Evolutionary conservation across 2,329 filamentous ascomycete genomes (phyloP), one percentile per base, ranked within the genome.

Genomic region (Alternaria arborescens): DNA sequence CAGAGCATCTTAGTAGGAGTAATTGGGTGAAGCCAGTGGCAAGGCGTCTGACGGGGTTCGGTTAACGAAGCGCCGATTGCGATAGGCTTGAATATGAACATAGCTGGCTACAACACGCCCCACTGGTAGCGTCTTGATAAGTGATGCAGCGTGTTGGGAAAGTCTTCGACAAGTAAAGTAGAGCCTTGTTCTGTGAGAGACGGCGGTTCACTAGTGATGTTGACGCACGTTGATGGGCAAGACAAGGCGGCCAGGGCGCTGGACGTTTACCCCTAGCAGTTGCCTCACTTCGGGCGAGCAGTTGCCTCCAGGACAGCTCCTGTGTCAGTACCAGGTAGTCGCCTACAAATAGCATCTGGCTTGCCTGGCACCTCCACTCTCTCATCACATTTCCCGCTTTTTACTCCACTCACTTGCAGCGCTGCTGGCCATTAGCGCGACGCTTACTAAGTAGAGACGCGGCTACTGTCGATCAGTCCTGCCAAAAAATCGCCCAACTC

Each of bases 391-490:
- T 51, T 51, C 42, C 51, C 40, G 51, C 58, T 51, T 57, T 57
- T 43, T 55, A 60, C 66, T 63, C 69, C 69, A 71, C 68, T 67
- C 58, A 62, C 62, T 60, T 70, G 64, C 70, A 61, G 62, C 65
- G 55, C 60, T 52, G 60, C 53, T 64, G 47, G 40, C 44, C 38
- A 24, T 52, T 74, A 74, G 74, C 72, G 72, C 61, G 63, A 60
- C 68, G 68, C 67, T 71, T 70, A 69, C 66, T 72, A 67, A 65
- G 70, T 67, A 65, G 62, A 68, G 66, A 61, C 66, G 67, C 70
- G 67, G 68, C 69, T 69, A 57, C 65, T 55, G 71, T 70, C 67
- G 73, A 76, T 76, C 72, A 61, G 69, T 61, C 70, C 66, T 71
- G 66, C 66, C 69, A 72, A 75, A 75, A 74, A 56, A 70, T 71